Conservation (phyloP, 2,329 filamentous ascomycete species). For the Cercospora citrullina region DNA sequence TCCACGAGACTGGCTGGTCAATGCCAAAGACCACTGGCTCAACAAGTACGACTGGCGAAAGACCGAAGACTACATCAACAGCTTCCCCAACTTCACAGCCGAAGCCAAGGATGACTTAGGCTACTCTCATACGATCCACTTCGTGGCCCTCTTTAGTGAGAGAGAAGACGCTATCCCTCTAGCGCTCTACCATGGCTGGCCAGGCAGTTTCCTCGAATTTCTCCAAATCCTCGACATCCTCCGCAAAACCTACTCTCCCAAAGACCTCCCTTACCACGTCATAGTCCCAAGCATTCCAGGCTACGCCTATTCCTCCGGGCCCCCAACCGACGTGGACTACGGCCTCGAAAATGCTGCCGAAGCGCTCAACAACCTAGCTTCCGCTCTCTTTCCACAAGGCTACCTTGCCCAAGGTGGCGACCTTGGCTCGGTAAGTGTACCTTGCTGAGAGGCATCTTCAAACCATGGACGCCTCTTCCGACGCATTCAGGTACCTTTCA, state of each 20-base stretch:
- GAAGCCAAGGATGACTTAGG: slow-evolving; percentile 37
- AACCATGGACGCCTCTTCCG: background rate
- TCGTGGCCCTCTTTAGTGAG: slow-evolving; percentile 56
- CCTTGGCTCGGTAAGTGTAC: slow-evolving; percentile 44
- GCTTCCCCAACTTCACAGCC: slow-evolving; percentile 28
- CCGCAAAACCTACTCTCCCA: slow-evolving; percentile 50
- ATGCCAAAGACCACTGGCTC: slow-evolving; percentile 41
- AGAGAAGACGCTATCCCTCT: slow-evolving; percentile 43
- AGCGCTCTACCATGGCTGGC: slow-evolving; percentile 42
- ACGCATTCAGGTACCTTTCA: background rate
- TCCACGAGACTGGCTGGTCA: slow-evolving; percentile 49
- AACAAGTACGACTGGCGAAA: slow-evolving; percentile 42
- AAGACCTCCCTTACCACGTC: slow-evolving; percentile 56
- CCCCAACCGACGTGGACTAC: slow-evolving; percentile 49
- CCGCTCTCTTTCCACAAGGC: slow-evolving; percentile 52
- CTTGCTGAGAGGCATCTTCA: background rate
- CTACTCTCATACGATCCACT: slow-evolving; percentile 50
- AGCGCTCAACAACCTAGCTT: slow-evolving; percentile 53
- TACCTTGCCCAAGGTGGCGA: slow-evolving; percentile 60
- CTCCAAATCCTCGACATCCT: slow-evolving; percentile 36
- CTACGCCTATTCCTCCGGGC: slow-evolving; percentile 50
- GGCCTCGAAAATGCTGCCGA: slow-evolving; percentile 42
- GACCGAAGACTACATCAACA: slow-evolving; percentile 27
- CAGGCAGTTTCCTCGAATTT: slow-evolving; percentile 42
- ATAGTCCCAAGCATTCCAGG: slow-evolving; percentile 57